A percentile compares a stretch with the other conserved stretches of the same genome.
These are phyloP conservation scores for Calonectria fujianensis DNA, from an alignment of 2,329 filamentous ascomycete species.

Conservation along the genomic window DNA sequence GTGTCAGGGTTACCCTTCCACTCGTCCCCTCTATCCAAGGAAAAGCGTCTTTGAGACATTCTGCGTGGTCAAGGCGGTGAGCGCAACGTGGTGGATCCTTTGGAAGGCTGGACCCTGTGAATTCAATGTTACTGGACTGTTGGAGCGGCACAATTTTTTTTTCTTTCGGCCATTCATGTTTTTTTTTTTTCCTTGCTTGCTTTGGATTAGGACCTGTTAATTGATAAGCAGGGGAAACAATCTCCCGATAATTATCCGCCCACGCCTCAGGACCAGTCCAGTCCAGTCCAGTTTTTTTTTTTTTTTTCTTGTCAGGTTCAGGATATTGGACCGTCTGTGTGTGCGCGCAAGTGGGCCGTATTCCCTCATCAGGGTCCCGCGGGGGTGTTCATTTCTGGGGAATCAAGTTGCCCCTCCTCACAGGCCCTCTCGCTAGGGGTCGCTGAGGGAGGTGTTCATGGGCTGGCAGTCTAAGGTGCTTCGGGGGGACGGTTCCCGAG, in stretches of 20 bases:
- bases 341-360: conserved; percentile 27
- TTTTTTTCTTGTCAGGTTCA: background rate
- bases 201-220: conserved; percentile 16
- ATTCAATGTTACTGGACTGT: conserved; percentile 49
- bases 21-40: background rate
- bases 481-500: conserved; percentile 1
- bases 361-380: conserved; percentile 26
- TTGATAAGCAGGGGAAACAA: conserved; percentile 12
- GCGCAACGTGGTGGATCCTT: conserved; percentile 25
- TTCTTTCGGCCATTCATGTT: conserved; percentile 37
- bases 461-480: conserved; percentile 12
- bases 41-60: conserved; percentile 2
- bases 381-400: conserved; percentile 23
- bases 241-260: conserved; percentile 30
- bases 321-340: conserved; percentile 22
- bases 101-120: conserved; percentile 50
- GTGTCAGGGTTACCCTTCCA: conserved; percentile 28
- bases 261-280: conserved; percentile 1
- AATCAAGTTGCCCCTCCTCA: conserved; percentile 29
- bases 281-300: conserved; percentile 1
- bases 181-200: conserved; percentile 27
- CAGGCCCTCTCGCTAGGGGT: conserved; percentile 17
- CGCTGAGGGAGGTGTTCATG: conserved; percentile 22
- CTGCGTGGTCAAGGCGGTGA: conserved; percentile 34
- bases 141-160: conserved; percentile 27